Conservation (phyloP, 1,284 basidiomycete genomes). For the Rhodotorula sp. region DNA sequence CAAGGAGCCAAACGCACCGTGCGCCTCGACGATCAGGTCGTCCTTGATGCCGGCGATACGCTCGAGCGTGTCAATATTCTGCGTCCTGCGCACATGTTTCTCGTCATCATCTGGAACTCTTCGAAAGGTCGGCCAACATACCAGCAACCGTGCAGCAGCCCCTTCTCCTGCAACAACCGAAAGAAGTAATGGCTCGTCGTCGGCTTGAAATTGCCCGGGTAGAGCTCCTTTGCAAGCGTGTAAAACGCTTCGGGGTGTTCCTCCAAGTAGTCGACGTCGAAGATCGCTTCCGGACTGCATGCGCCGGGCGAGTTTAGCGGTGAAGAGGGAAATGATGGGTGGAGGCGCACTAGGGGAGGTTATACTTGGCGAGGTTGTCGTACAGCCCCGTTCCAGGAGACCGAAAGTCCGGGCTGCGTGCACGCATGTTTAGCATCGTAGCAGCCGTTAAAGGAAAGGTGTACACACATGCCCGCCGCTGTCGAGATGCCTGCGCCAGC, state of each 20-base stretch:
- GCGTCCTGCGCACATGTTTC: slow-evolving; percentile 39
- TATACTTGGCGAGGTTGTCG: slow-evolving; percentile 57
- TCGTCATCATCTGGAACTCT: too few species aligned
- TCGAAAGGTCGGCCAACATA: neutral
- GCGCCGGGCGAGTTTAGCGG: neutral
- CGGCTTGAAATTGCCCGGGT: slow-evolving; percentile 81
- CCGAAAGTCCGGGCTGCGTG: slow-evolving; percentile 51
- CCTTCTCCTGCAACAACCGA: slow-evolving; percentile 67
- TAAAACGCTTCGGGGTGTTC: slow-evolving; percentile 52
- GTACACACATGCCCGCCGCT: slow-evolving; percentile 52
- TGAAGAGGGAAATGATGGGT: neutral
- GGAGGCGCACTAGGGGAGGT: slow-evolving; percentile 54
- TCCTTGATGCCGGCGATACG: slow-evolving; percentile 75
- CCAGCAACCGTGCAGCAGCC: slow-evolving; percentile 58
- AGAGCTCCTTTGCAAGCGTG: slow-evolving; percentile 70
- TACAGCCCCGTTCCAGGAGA: slow-evolving; percentile 60
- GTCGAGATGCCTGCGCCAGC: slow-evolving; percentile 57
- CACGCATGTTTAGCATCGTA: too few species aligned
- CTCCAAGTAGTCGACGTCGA: slow-evolving; percentile 54
- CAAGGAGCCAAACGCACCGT: slow-evolving; percentile 55
- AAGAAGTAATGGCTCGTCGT: slow-evolving; percentile 91
- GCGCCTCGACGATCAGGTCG: slow-evolving; percentile 83
- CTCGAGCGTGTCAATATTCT: slow-evolving; percentile 77
- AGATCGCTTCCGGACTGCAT: slow-evolving; percentile 58
- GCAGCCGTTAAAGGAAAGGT: too few species aligned